A percentile compares a stretch with the other conserved stretches of the same genome.
Conservation (phyloP, 176 grass and related monocot species). For the Bolboschoenus planiculmis region DNA sequence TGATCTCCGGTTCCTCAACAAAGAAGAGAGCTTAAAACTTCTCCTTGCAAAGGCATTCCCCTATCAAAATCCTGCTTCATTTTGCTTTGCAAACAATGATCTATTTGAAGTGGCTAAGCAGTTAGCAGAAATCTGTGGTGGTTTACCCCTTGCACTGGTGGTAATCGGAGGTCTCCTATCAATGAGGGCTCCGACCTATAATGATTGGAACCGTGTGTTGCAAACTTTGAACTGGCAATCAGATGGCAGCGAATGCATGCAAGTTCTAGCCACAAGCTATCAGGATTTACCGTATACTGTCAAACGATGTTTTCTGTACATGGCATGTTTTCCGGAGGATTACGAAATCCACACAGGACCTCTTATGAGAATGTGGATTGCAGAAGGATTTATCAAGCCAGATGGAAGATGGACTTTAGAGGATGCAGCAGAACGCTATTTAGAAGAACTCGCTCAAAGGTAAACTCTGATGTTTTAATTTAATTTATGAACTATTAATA, state of each 20-base stretch:
- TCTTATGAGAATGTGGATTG: constrained; percentile 10
- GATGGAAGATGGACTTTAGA: not conserved
- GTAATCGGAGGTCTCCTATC: constrained; percentile 14
- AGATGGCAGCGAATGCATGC: not conserved
- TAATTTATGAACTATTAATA: no score
- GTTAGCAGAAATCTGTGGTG: constrained; percentile 1
- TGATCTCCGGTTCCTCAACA: not conserved
- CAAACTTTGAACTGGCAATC: not conserved
- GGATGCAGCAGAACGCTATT: not conserved
- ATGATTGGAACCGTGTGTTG: not conserved
- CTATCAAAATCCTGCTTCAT: not conserved
- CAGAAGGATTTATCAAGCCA: constrained; percentile 2
- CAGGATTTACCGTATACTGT: constrained; percentile 10
- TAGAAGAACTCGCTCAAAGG: constrained; percentile 15
- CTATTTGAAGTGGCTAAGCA: not conserved
- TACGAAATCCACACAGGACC: not conserved
- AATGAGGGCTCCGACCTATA: not conserved
- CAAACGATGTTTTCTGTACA: constrained; percentile 17
- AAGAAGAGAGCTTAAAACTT: not conserved
- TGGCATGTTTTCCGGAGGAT: constrained; percentile 21
- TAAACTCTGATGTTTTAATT: no score
- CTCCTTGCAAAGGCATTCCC: constrained; percentile 10
- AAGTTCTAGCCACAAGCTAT: constrained; percentile 11
- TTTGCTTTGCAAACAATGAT: not conserved
- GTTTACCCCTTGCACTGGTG: constrained; percentile 13